Conservation (phyloP, 768 basidiomycete species). For the Ephemerocybe angulata region DNA sequence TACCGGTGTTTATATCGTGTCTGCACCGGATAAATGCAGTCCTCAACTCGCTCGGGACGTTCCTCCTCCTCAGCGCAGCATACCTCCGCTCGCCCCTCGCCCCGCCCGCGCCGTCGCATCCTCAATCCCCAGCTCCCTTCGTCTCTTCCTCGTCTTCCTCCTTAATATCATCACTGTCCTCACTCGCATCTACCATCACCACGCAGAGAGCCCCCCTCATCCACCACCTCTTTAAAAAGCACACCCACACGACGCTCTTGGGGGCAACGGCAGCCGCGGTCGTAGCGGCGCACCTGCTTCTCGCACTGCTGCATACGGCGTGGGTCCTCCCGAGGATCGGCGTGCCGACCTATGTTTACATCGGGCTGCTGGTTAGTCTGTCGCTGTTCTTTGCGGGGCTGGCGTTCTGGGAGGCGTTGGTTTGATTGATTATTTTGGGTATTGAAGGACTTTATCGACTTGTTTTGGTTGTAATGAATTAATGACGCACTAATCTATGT, state of each 20-base stretch:
- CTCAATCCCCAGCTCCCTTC: too few relatives aligned
- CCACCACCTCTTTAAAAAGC: background rate
- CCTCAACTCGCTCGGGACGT: constrained; percentile 64
- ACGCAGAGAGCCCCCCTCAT: too few relatives aligned
- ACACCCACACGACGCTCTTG: constrained; percentile 34
- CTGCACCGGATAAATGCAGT: constrained; percentile 75
- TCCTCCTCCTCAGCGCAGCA: constrained; percentile 55
- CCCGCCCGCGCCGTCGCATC: constrained; percentile 11
- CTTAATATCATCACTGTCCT: background rate
- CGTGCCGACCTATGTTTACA: constrained; percentile 72
- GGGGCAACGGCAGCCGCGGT: constrained; percentile 41
- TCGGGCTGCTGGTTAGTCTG: constrained; percentile 60
- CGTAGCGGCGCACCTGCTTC: constrained; percentile 46
- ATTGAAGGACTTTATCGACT: too few relatives aligned
- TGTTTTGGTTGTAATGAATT: too few relatives aligned
- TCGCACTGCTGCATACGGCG: constrained; percentile 65
- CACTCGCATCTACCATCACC: too few relatives aligned
- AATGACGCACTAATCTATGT: too few relatives aligned
- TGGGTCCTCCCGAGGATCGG: constrained; percentile 67
- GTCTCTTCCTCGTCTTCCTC: constrained; percentile 3
- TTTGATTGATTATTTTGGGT: too few relatives aligned
- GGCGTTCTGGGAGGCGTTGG: constrained; percentile 65
- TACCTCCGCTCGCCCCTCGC: constrained; percentile 57
- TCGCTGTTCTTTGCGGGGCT: constrained; percentile 71
- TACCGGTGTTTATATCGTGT: constrained; percentile 76